Evolutionary conservation across 2,329 filamentous ascomycete genomes (phyloP), one percentile per base, ranked within the genome.

Genomic region (Trichoderma guizhouense): DNA sequence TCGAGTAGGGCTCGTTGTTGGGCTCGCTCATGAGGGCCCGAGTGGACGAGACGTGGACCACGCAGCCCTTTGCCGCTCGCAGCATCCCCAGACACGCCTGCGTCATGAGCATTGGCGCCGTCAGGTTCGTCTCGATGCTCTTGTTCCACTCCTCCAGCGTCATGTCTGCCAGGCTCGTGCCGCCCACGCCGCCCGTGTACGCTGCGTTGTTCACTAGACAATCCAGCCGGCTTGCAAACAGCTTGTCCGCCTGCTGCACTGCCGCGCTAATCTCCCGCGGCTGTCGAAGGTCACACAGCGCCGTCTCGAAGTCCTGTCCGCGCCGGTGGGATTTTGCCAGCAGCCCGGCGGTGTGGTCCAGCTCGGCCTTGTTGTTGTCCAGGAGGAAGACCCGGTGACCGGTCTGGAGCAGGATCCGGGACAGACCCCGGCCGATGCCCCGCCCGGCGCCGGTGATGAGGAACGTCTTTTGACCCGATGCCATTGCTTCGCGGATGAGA

Each of bases 11-110:
- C 76, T 87, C 86, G 71, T 85, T 84, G 69, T 86, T 80, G 0
- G 81, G 76, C 76, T 87, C 86, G 51, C 82, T 81, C 79, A 86
- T 85, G 60, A 82, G 77, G 0, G 85, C 85, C 30, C 85, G 81
- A 7, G 85, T 87, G 1, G 84, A 86, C 0, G 84, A 85, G 39
- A 88, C 82, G 74, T 86, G 83, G 69, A 87, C 80, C 39, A 85
- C 79, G 28, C 76, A 78, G 9, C 79, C 78, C 28, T 74, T 34
- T 32, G 75, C 71, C 34, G 64, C 72, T 14, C 72, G 73, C 28
- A 79, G 75, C 73, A 79, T 75, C 24, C 72, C 72, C 61, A 79
- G 73, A 58, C 78, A 79, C 9, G 76, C 77, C 72, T 76, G 77
- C 60, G 76, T 79, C 65, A 79, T 71, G n/a, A 79, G 74, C 73